Conservation (phyloP, 179 eudicot genomes). For the Drosera spatulata region DNA sequence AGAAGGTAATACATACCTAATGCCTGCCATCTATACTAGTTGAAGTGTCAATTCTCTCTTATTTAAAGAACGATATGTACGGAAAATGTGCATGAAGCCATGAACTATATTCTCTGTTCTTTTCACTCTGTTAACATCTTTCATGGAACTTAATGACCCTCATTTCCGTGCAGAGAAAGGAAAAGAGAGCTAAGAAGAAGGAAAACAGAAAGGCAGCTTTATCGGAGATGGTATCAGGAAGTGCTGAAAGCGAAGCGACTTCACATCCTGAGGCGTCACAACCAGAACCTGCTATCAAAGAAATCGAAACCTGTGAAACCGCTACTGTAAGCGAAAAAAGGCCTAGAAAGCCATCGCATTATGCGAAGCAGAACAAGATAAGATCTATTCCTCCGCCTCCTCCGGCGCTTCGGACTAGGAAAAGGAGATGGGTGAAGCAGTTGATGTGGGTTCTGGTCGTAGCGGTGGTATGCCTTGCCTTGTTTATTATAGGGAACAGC, state of each 20-base stretch:
- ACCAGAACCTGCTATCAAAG: conserved; percentile 20
- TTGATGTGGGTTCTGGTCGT: conserved; percentile 41
- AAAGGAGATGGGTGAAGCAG: conserved; percentile 46
- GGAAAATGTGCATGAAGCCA: not conserved
- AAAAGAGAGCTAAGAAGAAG: conserved; percentile 84
- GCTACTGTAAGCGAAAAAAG: conserved; percentile 24
- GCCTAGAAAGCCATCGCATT: conserved; percentile 27
- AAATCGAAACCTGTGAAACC: conserved; percentile 32
- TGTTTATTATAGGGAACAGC: conserved; percentile 35
- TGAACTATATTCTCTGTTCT: not conserved
- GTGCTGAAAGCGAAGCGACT: conserved; percentile 23
- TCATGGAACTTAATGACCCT: not conserved
- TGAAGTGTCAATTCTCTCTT: not conserved
- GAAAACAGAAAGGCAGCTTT: conserved; percentile 42
- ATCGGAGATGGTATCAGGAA: conserved; percentile 16
- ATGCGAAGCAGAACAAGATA: conserved; percentile 51
- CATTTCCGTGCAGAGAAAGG: conserved; percentile 52
- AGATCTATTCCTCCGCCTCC: conserved; percentile 75
- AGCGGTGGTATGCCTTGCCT: conserved; percentile 20
- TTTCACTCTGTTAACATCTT: not conserved
- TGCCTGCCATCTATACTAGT: not conserved
- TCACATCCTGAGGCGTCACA: conserved; percentile 16
- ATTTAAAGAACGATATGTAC: not conserved
- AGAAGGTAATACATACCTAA: conserved; percentile 39
- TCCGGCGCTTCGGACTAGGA: conserved; percentile 64